Evolutionary conservation across 768 basidiomycete genomes (phyloP).

Genomic region (Rhizopogon vulgaris): DNA sequence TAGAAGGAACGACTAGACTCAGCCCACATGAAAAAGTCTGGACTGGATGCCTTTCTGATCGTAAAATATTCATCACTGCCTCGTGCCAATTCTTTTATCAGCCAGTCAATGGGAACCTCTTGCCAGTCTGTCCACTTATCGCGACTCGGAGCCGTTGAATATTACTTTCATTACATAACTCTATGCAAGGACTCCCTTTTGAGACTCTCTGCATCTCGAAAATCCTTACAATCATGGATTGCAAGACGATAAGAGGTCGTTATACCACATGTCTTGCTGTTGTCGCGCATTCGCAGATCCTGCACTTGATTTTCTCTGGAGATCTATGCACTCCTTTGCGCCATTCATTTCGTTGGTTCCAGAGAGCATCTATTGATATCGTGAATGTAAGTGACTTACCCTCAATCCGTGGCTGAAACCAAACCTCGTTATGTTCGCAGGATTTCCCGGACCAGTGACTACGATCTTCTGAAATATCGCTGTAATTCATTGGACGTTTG

Average conservation of each 20-base stretch:
- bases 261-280: background rate
- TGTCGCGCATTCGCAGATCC: slow-evolving; percentile 2
- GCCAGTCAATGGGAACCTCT: background rate
- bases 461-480: background rate
- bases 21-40: no score
- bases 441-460: background rate
- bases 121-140: background rate
- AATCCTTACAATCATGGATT: background rate
- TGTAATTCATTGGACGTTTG: background rate
- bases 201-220: background rate
- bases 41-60: no score
- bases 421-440: background rate
- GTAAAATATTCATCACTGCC: no score
- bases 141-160: no score
- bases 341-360: slow-evolving; percentile 3
- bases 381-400: background rate
- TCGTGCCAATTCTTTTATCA: no score
- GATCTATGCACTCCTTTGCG: background rate
- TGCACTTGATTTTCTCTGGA: slow-evolving; percentile 1
- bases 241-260: slow-evolving; percentile 3
- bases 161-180: background rate
- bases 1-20: no score
- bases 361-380: background rate
- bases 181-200: background rate
- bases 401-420: background rate